A percentile compares a stretch with the other conserved stretches of the same genome.
Conservation (phyloP, 768 basidiomycete genomes). For the Naganishia vaughanmartiniae region DNA sequence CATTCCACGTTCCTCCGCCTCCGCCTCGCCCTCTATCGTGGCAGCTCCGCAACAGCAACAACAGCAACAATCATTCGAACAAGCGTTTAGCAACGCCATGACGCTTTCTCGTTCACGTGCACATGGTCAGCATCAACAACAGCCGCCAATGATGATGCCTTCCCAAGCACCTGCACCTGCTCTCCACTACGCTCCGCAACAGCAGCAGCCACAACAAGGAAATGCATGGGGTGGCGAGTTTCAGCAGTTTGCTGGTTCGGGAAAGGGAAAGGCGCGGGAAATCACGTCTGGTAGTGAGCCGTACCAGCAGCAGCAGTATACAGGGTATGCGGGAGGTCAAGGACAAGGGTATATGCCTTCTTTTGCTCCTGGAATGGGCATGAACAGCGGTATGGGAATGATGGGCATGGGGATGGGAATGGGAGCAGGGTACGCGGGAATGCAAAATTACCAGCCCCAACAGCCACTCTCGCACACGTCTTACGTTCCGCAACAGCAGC, state of each 20-base stretch:
- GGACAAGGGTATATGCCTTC: background rate
- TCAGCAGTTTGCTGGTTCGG: constrained; percentile 7
- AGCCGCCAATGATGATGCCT: constrained; percentile 12
- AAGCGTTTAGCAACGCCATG: constrained; percentile 10
- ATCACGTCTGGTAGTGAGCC: background rate
- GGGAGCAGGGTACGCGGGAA: background rate
- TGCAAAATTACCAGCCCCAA: background rate
- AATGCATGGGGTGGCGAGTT: constrained; percentile 16
- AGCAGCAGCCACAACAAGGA: background rate
- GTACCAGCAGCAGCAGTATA: background rate
- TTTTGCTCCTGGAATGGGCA: constrained; percentile 18
- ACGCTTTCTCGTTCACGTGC: constrained; percentile 1
- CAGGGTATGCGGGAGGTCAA: background rate
- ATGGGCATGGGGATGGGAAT: constrained; percentile 28
- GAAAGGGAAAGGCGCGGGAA: constrained; percentile 21
- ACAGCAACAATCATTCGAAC: constrained; percentile 6
- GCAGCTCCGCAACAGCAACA: background rate
- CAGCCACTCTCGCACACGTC: constrained; percentile 8
- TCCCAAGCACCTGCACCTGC: constrained; percentile 1
- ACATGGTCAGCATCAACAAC: background rate
- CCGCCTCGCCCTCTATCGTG: background rate
- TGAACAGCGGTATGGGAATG: constrained; percentile 21
- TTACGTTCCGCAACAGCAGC: constrained; percentile 2
- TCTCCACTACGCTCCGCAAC: background rate
- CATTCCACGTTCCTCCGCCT: background rate